These are phyloP conservation scores for Lepidium sativum DNA, from an alignment of 345 rosid species.

Conservation along the genomic window DNA sequence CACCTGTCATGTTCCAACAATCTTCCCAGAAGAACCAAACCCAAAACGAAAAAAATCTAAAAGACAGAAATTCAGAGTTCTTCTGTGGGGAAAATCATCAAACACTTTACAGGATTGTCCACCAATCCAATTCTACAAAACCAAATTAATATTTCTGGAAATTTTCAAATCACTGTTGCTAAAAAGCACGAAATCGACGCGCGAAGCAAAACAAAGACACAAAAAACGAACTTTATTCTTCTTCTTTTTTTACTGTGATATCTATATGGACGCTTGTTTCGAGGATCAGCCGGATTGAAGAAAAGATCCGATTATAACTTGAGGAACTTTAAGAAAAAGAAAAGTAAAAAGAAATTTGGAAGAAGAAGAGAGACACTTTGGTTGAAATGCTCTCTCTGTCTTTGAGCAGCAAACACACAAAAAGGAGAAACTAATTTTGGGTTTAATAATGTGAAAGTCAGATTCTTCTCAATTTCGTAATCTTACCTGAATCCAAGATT, in stretches of 20 bases:
- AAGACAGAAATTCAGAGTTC: not conserved
- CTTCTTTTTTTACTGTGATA: not conserved
- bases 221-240: not conserved
- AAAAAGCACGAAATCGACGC: not conserved
- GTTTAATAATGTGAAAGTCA: not conserved
- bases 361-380: constrained; percentile 22
- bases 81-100: constrained; percentile 16
- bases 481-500: not conserved
- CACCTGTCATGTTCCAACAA: constrained; percentile 32
- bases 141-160: not conserved
- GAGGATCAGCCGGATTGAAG: constrained; percentile 4
- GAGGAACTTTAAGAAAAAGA: not conserved
- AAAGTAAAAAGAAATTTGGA: not conserved
- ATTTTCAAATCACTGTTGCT: not conserved
- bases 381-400: constrained; percentile 19
- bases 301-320: constrained; percentile 7
- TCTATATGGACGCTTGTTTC: not conserved
- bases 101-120: constrained; percentile 1
- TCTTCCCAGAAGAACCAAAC: not conserved
- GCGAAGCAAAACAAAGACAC: no score
- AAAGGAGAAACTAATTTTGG: not conserved
- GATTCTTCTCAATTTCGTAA: not conserved
- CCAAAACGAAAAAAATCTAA: no score
- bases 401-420: constrained; percentile 19
- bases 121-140: constrained; percentile 3